Conservation (phyloP, 495 filamentous ascomycete genomes). For the Penicillium goetzii region DNA sequence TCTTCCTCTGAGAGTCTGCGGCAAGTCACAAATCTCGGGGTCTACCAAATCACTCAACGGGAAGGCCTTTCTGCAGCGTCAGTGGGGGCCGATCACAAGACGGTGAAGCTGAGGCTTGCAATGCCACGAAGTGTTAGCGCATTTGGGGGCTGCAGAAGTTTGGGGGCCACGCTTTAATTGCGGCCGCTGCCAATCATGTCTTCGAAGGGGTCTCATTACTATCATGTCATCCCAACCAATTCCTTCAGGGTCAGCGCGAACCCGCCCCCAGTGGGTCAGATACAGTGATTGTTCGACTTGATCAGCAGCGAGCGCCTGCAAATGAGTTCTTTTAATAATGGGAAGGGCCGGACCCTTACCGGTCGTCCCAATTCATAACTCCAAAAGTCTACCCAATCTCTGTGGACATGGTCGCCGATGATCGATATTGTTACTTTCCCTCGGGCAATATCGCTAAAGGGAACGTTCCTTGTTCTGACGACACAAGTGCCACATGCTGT, state of each 20-base stretch:
- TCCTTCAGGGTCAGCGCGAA: not conserved
- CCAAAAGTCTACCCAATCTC: not conserved
- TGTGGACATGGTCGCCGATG: not conserved
- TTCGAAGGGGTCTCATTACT: not conserved
- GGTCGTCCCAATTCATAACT: not conserved
- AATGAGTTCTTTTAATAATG: not conserved
- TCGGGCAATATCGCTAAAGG: constrained; percentile 5
- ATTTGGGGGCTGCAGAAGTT: constrained; percentile 5
- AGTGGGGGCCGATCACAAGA: not conserved
- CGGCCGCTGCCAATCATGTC: constrained; percentile 1
- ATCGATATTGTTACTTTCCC: constrained; percentile 8
- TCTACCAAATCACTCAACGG: not conserved
- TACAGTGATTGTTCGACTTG: not conserved
- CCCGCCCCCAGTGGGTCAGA: not conserved
- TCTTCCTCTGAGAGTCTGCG: not conserved
- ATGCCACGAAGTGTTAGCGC: not conserved
- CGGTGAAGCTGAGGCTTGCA: not conserved
- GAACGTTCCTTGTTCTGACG: constrained; percentile 5
- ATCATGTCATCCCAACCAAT: not conserved
- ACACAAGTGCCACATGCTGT: constrained; percentile 8
- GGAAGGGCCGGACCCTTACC: not conserved
- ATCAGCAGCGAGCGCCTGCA: not conserved
- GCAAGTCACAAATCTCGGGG: not conserved
- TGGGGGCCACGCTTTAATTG: constrained; percentile 3
- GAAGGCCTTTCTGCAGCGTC: constrained; percentile 2